Base-by-base conservation (phyloP, 2,329 filamentous ascomycete species). In the Alternaria novae-zelandiae region DNA sequence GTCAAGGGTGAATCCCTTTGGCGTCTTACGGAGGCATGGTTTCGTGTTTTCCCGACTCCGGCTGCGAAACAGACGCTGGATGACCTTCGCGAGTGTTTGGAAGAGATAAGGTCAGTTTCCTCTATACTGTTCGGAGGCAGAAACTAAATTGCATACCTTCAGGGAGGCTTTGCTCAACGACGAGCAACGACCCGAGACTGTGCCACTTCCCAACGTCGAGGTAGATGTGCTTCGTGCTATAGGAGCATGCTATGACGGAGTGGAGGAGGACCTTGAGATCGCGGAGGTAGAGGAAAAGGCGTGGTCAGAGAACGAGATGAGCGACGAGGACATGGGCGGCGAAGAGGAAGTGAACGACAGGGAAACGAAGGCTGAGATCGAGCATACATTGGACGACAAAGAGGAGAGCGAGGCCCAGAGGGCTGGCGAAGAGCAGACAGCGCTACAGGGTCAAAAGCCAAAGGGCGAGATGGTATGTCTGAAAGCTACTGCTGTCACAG, bases 121-220 rank as follows among this genome's bases (percentile, higher is more conserved):
- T 41, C 32, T 41, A 41, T 0, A 41, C 2, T 2, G 1, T n/a
- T n/a, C 2, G 4, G 5, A 10, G 7, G 5, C 1, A 41, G 32
- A n/a, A n/a, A n/a, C 15, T 41, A 17, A 41, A 10, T 10, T 17
- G 36, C 2, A 9, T 41, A 5, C n/a, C 0, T 41, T 41, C 2
- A 41, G 15, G 36, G 1, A n/a, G 3, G 15, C 1, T n/a, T 41
- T 41, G 1, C 1, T 41, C n/a, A 2, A 41, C 1, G 36, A 41
- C 36, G 36, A 17, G 1, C 0, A 3, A 41, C n/a, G 15, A 4
- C n/a, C 36, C 2, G 36, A 41, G 36, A 4, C 5, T 1, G 5
- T 1, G 3, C 36, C 36, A 41, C 4, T 41, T 4, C 36, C 36
- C 2, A 4, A 41, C 1, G 36, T 41, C 5, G 36, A 41, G 36